These are phyloP conservation scores for Penicillium sp. DNA, from an alignment of 2,329 filamentous ascomycete species.

Conservation along the genomic window DNA sequence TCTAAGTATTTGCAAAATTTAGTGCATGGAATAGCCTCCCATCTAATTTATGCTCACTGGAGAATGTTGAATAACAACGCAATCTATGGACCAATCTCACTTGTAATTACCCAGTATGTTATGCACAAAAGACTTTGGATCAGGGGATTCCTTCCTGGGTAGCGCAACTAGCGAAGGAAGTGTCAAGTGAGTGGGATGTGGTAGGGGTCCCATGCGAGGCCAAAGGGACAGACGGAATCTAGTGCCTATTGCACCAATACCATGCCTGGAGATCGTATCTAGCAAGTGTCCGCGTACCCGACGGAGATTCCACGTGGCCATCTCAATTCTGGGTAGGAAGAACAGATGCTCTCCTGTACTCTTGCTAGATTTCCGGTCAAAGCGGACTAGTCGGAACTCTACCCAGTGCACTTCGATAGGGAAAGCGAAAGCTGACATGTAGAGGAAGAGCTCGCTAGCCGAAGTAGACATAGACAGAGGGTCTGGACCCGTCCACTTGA, in stretches of 20 bases:
- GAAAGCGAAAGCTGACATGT: background rate
- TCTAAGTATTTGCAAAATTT: too few relatives aligned
- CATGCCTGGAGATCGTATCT: background rate
- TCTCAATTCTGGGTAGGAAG: constrained; percentile 3
- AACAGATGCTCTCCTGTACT: constrained; percentile 1
- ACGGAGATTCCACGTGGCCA: constrained; percentile 1
- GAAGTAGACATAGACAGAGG: background rate
- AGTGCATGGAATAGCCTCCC: too few relatives aligned
- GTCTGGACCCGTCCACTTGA: background rate
- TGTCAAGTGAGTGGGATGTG: background rate
- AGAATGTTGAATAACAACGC: too few relatives aligned
- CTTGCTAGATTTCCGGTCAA: background rate
- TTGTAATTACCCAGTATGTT: background rate
- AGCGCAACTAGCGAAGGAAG: background rate
- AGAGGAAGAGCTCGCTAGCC: background rate
- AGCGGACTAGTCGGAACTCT: background rate
- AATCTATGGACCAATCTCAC: background rate
- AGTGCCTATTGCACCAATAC: background rate
- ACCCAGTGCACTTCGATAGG: background rate
- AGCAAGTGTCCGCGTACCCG: constrained; percentile 1
- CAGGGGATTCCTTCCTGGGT: background rate
- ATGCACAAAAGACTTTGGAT: background rate
- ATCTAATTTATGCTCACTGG: too few relatives aligned
- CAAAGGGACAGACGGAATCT: background rate
- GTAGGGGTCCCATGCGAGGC: background rate